These are phyloP conservation scores for Suillus subaureus DNA, from an alignment of 768 basidiomycete genomes.

Conservation along the genomic window DNA sequence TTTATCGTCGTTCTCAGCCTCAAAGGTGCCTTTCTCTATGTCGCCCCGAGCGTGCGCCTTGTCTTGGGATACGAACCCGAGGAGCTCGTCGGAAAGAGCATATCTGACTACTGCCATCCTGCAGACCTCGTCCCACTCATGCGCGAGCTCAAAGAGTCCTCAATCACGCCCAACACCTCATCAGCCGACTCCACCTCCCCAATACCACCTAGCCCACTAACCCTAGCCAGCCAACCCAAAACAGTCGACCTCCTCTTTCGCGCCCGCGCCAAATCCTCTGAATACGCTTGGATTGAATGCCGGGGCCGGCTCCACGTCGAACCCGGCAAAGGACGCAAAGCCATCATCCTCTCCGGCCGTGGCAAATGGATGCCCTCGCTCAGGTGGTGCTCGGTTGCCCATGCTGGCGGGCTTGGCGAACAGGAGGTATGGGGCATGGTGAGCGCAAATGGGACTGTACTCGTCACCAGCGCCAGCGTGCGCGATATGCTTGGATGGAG, in stretches of 20 bases:
- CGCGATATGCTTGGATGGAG: conserved; percentile 70
- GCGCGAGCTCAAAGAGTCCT: conserved; percentile 86
- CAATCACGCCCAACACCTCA: conserved; percentile 20
- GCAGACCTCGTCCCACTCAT: conserved; percentile 90
- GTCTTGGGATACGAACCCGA: conserved; percentile 86
- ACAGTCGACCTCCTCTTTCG: conserved; percentile 86
- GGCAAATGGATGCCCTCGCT: conserved; percentile 66
- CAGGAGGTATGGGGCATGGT: conserved; percentile 60
- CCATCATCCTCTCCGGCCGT: conserved; percentile 87
- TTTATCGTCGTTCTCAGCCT: conserved; percentile 90
- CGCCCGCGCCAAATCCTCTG: conserved; percentile 59
- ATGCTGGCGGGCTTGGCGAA: conserved; percentile 49
- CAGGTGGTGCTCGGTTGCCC: conserved; percentile 58
- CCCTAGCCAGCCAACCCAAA: conserved; percentile 39
- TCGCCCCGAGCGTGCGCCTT: conserved; percentile 75
- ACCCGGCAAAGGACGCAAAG: conserved; percentile 92
- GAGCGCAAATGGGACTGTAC: conserved; percentile 46
- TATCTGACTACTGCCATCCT: conserved; percentile 85
- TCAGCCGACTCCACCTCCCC: conserved; percentile 5
- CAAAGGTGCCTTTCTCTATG: conserved; percentile 91
- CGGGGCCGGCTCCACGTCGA: conserved; percentile 89
- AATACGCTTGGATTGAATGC: conserved; percentile 89
- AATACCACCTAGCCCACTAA: conserved; percentile 3
- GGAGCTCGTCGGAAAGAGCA: conserved; percentile 77
- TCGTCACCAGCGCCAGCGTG: conserved; percentile 52